Base-by-base conservation (phyloP, 768 basidiomycete genomes). In the Cystobasidium tubakii region DNA sequence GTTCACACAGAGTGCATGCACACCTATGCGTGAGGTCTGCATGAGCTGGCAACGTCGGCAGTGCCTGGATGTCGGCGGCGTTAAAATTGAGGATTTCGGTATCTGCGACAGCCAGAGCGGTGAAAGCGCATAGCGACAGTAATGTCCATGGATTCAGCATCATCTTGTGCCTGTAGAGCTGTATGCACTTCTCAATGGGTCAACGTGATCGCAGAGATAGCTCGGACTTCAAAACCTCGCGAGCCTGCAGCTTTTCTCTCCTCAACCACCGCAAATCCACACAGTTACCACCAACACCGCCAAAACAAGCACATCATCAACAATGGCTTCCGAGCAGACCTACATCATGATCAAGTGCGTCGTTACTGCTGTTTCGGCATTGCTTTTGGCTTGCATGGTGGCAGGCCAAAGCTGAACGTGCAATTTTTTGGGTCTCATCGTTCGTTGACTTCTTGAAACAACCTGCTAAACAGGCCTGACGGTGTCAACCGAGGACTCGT, bases 271-370 rank as follows among this genome's bases (percentile, higher is more conserved):
- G 4, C 36, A 17, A 9, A 50, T 12, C n/a, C 21, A 19, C 46
- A 50, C 7, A 21, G 7, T 9, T 23, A 39, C 15, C 29, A 33
- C 57, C 57, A 55, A 23, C 29, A 9, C 57, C 57, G 27, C 12
- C 29, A 33, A 62, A 44, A 25, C 39, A 44, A 46, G n/a, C 6
- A 50, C 44, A 67, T 27, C 21, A 23, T n/a, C 66, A 46, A 67
- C 27, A 67, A 67, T 67, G 66, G 66, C 66, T 50, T 33, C 66
- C 36, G 66, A 67, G 29, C 66, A 53, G 42, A 67, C 66, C 83
- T 97, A 95, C 85, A 98, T 98, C 86, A 97, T 97, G 95, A 87
- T 98, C 89, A 99, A 97, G 92, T 88, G 69, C 60, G 80, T 78
- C 23, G 15, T 29, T 25, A 12, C 13, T 42, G 43, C 44, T n/a